Base-by-base conservation (phyloP, 306 rosid genomes). In the Trifolium subterraneum region DNA sequence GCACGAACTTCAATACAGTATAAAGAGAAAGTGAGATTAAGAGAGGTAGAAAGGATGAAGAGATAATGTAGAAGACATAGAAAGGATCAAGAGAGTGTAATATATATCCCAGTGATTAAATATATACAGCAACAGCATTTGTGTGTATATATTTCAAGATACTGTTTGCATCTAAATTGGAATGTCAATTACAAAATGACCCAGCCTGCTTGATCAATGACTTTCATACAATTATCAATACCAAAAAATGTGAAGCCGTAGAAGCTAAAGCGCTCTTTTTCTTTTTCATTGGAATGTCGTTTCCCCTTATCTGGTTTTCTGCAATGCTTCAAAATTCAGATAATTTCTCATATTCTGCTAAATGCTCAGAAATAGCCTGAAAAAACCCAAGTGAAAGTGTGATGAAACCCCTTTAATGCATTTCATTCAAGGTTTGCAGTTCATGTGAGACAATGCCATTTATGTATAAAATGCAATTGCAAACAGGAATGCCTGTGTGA, bases 401-500 rank as follows among this genome's bases (percentile, higher is more conserved):
- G 42, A 61, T 16, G 31, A 61, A 64, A 62, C 52, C 16, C 45
- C 7, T 54, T 19, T 60, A 18, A 18, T 50, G 70, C 54, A 70
- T 12, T 59, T 64, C 27, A 59, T 12, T 64, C 27, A 59, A 39
- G 33, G 15, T 31, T 13, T 44, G 36, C 64, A 67, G 13, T 66
- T 85, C 64, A 50, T 55, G 59, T 14, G 58, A 47, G 42, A 62
- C 16, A 64, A n/a, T 45, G 33, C 58, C 63, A 58, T 39, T 52
- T 36, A 36, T 44, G 74, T 38, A 44, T 42, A 29, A 52, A 64
- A 50, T 66, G 44, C 75, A 70, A 68, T 29, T 20, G 68, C 42
- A 70, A 45, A 52, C 79, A 70, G 27, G 73, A 44, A 31, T 80
- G 85, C 90, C 88, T 84, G 61, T 44, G 41, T 54, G 71, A 45